phyloP scores from a whole-genome alignment of 179 eudicot genomes.

The Pouteria campechiana region DNA sequence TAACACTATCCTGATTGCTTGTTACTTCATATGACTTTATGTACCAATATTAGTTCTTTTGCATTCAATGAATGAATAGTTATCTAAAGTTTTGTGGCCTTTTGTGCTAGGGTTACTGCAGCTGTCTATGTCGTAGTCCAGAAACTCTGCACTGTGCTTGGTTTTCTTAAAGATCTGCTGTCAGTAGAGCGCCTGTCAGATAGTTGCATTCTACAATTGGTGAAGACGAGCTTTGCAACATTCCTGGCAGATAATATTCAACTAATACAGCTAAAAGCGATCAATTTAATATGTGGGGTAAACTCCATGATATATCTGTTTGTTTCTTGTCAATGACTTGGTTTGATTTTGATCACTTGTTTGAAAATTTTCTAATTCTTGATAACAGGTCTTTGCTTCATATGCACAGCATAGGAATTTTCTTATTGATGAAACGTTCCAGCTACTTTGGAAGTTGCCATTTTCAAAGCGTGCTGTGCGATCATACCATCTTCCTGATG shows the following conservation, averaged over 20 bases:
- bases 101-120: conserved; percentile 63
- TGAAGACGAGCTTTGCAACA: conserved; percentile 78
- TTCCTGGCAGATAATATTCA: conserved; percentile 88
- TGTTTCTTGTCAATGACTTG: conserved; percentile 2
- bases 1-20: too few relatives aligned
- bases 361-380: conserved; percentile 10
- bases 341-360: conserved; percentile 7
- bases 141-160: conserved; percentile 83
- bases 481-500: conserved; percentile 85
- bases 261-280: conserved; percentile 90
- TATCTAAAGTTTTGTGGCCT: conserved; percentile 1
- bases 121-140: conserved; percentile 62
- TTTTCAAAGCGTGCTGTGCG: conserved; percentile 67
- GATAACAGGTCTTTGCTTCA: conserved; percentile 65
- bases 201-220: conserved; percentile 89
- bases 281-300: conserved; percentile 89
- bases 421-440: conserved; percentile 77
- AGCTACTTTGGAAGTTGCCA: conserved; percentile 78
- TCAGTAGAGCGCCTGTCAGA: conserved; percentile 80
- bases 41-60: not conserved
- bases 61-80: not conserved
- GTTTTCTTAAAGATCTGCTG: conserved; percentile 68
- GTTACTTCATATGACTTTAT: not conserved
- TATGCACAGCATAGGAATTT: conserved; percentile 76
- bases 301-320: conserved; percentile 4